Percentiles rank a stretch among this genome's conserved stretches.
Conservation (phyloP, 2,329 filamentous ascomycete genomes). For the Cercospora canescens region DNA sequence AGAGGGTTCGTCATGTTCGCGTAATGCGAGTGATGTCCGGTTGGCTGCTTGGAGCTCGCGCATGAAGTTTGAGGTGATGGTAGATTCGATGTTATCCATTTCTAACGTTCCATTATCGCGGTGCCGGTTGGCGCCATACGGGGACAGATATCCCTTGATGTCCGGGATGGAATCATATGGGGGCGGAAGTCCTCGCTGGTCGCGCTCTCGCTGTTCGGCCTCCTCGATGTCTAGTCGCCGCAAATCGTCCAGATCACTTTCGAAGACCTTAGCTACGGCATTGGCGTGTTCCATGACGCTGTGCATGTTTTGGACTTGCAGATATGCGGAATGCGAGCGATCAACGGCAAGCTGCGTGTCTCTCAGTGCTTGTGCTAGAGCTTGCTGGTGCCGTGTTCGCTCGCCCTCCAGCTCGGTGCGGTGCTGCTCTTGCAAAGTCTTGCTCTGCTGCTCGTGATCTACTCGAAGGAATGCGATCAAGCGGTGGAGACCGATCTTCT, state of each 20-base stretch:
- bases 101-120: slow-evolving; percentile 3
- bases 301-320: not conserved
- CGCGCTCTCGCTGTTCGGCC: slow-evolving; percentile 14
- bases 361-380: not conserved
- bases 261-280: slow-evolving; percentile 2
- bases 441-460: slow-evolving; percentile 3
- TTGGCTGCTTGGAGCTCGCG: not conserved
- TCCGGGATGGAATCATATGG: slow-evolving; percentile 30
- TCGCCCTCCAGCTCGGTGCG: not conserved
- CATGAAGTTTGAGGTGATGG: slow-evolving; percentile 1
- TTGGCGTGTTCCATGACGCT: slow-evolving; percentile 12
- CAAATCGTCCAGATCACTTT: slow-evolving; percentile 27
- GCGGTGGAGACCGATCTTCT: slow-evolving; percentile 6
- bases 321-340: not conserved
- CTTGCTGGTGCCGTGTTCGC: not conserved
- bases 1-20: not conserved
- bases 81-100: not conserved
- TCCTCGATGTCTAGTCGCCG: slow-evolving; percentile 19
- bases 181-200: slow-evolving; percentile 24
- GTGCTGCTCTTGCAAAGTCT: slow-evolving; percentile 6
- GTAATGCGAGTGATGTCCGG: slow-evolving; percentile 3
- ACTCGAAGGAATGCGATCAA: slow-evolving; percentile 1
- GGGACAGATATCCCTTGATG: slow-evolving; percentile 17
- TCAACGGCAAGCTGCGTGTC: not conserved
- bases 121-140: slow-evolving; percentile 18